Evolutionary conservation across 306 rosid genomes (phyloP), one percentile per base, ranked within the genome.

Genomic region (Glycine latifolia): DNA sequence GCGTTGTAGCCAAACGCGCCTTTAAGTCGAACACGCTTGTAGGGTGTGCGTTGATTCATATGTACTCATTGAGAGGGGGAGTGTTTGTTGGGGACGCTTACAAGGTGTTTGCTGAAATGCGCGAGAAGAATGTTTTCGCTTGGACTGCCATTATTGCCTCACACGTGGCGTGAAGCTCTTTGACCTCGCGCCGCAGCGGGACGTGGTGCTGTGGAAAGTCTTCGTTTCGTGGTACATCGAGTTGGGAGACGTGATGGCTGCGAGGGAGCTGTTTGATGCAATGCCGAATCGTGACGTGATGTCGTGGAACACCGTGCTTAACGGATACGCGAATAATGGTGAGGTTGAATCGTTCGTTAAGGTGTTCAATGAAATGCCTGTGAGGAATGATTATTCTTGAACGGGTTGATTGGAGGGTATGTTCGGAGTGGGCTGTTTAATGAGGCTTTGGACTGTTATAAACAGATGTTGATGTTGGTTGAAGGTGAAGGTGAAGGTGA

Each of bases 331-430:
- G 1, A 79, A 17, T 54, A 86, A 83, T 26, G 87, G 88, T 9
- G 83, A 91, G 8, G 63, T 90, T 52, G 90, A 73, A 14, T 88
- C 86, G 8, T 89, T 90, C 44, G 89, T 87, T 88, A 75, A 76
- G 77, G 41, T 90, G 88, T 94, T 94, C 61, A 78, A 80, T 9
- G 93, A 91, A 70, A 94, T 92, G 89, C 91, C 90, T 37, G 87
- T 78, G 67, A 92, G 88, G 83, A 94, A 94, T 79, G 77, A 90
- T 62, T 92, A 89, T 83, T 90, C 98, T 53, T 94, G 98, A 94
- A 94, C 48, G 95, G 87, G 5, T 76, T 90, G 48, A 81, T 91
- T 52, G 94, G 97, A 11, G 95, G 95, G 47, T 89, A 90, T 68
- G 85, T 83, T 9, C 89, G 72, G 43, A 89, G 82, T 16, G 91